Conservation (phyloP, 2,329 filamentous ascomycete genomes). For the Diaporthe eres region DNA sequence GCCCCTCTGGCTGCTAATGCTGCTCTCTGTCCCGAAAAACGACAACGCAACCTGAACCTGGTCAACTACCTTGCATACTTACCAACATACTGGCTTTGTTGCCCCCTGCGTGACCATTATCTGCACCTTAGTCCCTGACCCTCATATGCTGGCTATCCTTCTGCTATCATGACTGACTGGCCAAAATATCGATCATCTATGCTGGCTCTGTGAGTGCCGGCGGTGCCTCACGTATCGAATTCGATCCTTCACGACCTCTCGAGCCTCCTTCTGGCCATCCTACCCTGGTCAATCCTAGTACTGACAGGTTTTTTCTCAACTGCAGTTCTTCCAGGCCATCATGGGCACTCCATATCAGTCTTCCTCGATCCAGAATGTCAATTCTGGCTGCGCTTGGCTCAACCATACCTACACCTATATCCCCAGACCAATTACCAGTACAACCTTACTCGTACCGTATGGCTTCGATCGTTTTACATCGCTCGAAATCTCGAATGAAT, state of each 20-base stretch:
- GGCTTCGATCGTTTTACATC: not conserved
- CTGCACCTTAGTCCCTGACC: not conserved
- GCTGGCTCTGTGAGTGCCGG: not conserved
- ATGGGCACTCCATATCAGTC: accelerated
- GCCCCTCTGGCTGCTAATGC: not conserved
- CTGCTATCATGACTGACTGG: too few relatives aligned
- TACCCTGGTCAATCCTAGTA: not conserved
- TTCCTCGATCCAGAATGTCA: not conserved
- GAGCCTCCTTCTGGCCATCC: not conserved
- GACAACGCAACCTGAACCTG: not conserved
- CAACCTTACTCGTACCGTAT: not conserved
- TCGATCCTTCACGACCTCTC: not conserved
- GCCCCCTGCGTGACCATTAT: too few relatives aligned
- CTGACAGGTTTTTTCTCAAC: not conserved
- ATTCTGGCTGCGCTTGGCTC: not conserved
- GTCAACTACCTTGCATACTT: not conserved
- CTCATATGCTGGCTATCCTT: too few relatives aligned
- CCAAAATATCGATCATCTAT: not conserved
- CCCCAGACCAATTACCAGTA: not conserved
- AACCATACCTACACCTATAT: not conserved
- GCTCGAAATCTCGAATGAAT: not conserved
- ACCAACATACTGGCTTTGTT: not conserved
- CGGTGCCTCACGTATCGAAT: not conserved
- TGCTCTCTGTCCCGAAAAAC: not conserved
- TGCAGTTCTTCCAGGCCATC: not conserved